These are phyloP conservation scores for Solanum clarkiae DNA, from an alignment of 257 asterid species.

Conservation along the genomic window DNA sequence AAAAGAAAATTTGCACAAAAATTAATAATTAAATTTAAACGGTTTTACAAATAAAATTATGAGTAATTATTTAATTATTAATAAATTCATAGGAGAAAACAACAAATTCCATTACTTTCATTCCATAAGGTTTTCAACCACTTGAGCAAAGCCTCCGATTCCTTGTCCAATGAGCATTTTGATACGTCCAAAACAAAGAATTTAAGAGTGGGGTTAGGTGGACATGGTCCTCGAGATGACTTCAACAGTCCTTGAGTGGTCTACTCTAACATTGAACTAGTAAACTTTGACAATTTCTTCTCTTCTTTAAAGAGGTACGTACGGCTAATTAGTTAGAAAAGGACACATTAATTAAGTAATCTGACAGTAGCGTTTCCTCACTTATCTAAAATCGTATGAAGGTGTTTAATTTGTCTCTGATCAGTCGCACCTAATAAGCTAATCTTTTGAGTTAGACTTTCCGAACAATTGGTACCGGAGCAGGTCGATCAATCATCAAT, in stretches of 20 bases:
- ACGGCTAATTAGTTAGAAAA: neutral
- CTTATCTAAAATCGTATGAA: neutral
- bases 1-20: too few species aligned
- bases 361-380: neutral
- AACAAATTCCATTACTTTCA: too few species aligned
- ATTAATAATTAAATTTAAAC: too few species aligned
- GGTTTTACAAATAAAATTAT: too few species aligned
- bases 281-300: neutral
- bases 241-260: neutral
- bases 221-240: neutral
- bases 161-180: too few species aligned
- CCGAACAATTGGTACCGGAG: neutral
- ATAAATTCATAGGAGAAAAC: too few species aligned
- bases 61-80: too few species aligned
- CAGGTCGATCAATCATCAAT: neutral
- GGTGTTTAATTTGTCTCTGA: too few species aligned
- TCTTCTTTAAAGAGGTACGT: neutral
- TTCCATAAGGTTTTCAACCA: too few species aligned
- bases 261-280: neutral
- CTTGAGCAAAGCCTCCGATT: too few species aligned
- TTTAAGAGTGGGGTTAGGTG: neutral
- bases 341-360: neutral
- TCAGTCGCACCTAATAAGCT: neutral
- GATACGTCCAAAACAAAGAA: neutral
- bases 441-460: neutral